Evolutionary conservation across 805 yeast genomes (phyloP).

Genomic region (Wickerhamomyces alni): DNA sequence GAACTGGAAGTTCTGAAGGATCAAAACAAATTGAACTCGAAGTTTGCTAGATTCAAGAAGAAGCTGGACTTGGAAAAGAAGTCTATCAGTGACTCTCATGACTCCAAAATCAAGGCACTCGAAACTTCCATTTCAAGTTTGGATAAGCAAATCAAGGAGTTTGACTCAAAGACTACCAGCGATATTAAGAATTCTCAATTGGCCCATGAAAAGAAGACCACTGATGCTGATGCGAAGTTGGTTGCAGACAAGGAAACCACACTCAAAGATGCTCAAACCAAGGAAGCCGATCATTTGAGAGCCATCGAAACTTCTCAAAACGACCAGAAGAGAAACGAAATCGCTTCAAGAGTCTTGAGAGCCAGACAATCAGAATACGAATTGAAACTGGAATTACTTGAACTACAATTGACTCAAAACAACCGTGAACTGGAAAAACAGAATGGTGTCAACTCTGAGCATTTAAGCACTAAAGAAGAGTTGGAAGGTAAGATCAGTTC

Average conservation of each 20-base stretch:
- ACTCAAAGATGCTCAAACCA: constrained; percentile 10
- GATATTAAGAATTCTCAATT: constrained; percentile 16
- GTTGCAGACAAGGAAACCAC: constrained; percentile 13
- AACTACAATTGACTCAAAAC: constrained; percentile 19
- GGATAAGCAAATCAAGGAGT: constrained; percentile 16
- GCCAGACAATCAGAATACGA: constrained; percentile 23
- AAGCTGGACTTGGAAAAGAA: constrained; percentile 20
- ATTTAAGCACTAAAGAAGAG: constrained; percentile 10
- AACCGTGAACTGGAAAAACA: constrained; percentile 20
- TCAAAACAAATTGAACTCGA: constrained; percentile 19
- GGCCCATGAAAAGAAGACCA: constrained; percentile 8
- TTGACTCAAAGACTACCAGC: constrained; percentile 16
- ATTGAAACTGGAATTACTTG: constrained; percentile 16
- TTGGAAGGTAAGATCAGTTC: constrained; percentile 15
- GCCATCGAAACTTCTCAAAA: constrained; percentile 16
- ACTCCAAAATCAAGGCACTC: constrained; percentile 13
- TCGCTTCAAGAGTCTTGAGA: constrained; percentile 19
- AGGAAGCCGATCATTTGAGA: constrained; percentile 11
- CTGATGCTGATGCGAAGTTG: constrained; percentile 16
- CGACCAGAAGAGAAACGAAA: constrained; percentile 18
- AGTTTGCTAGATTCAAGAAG: constrained; percentile 21
- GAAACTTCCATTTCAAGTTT: constrained; percentile 16
- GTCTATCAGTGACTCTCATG: constrained; percentile 12
- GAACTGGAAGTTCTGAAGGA: constrained; percentile 22
- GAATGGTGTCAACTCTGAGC: constrained; percentile 12